Base-by-base conservation (phyloP, 148 eudicot species). In the Rhododendron griersonianum region DNA sequence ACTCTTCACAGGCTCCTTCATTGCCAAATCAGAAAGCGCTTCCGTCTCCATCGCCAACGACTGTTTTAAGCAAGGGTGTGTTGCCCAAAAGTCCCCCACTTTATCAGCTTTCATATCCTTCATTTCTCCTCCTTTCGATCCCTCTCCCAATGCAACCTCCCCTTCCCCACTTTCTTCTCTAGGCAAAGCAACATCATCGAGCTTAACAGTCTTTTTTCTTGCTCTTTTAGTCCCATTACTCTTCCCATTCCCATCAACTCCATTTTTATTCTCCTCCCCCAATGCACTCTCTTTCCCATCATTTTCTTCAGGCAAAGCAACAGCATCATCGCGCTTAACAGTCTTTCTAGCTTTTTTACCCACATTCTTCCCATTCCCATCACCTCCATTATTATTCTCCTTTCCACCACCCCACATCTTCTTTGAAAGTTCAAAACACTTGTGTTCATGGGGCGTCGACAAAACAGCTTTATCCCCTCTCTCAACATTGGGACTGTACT, bases 401-500 rank as follows among this genome's bases (percentile, higher is more conserved):
- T 63, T 81, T 30, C 71, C 55, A 11, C 15, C 55, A 11, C 55
- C 98, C 98, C 98, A 94, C 4, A 93, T 87, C 81, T 84, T 87
- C 88, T 87, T 91, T 0, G 92, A 90, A 47, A 94, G 90, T 16
- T 89, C 87, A 77, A 88, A 93, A 5, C 82, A 25, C 80, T 88
- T 87, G 11, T 11, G 35, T 2, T 91, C 93, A 80, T 93, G 95
- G 19, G 93, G 86, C 74, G 82, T 88, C 0, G 87, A 71, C 44
- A 93, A 86, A 53, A 89, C 90, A 47, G 90, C 7, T 57, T 6
- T 88, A 41, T 82, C 87, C 55, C 92, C 95, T 48, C 82, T 59
- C 80, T 45, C 88, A 8, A 69, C 44, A 86, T 89, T 87, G 67
- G 37, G 87, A 77, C 11, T 44, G 53, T 84, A 94, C 90, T 91